Evolutionary conservation across 345 rosid genomes (phyloP), one percentile per base, ranked within the genome.

Genomic region (Brassica juncea): DNA sequence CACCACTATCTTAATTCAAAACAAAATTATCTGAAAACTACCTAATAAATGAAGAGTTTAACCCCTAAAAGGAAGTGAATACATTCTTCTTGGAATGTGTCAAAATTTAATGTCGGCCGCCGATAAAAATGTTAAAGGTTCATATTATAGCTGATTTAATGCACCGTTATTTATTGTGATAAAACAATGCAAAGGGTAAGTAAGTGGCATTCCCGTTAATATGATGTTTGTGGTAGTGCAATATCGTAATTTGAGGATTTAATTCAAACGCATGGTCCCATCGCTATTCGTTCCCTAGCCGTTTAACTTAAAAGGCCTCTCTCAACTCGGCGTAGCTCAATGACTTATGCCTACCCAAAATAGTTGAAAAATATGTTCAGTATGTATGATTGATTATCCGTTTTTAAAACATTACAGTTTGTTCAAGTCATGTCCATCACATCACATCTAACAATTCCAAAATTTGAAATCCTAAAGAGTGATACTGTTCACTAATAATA

Each of bases 51-150:
- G 66, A 6, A 37, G 64, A 55, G 39, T 34, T 3, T 16, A 55
- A 54, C 4, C 27, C 28, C 61, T 3, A 15, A 28, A 68, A 60
- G 5, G 63, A 3, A n/a, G 42, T 23, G 63, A 25, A 61, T 49
- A 80, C 75, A 68, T 79, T 68, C 74, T 73, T 60, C 82, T 80
- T 52, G 82, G 28, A 67, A 12, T n/a, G 42, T 37, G 19, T 15
- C 15, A 60, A 67, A 63, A 72, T 3, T 59, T 32, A 60, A 61
- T 73, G 30, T 57, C 66, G 52, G 82, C 82, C 62, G 68, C 69
- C 72, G 59, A 37, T 52, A 44, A 27, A 15, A 44, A 37, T 2
- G 11, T 37, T 2, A 12, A 77, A 10, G n/a, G 4, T 1, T 44
- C 28, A 23, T 15, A 32, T 9, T 58, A 49, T n/a, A 58, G 31